Evolutionary conservation across 2,329 filamentous ascomycete species (phyloP).

Genomic region (Ophiostoma tasmaniense): DNA sequence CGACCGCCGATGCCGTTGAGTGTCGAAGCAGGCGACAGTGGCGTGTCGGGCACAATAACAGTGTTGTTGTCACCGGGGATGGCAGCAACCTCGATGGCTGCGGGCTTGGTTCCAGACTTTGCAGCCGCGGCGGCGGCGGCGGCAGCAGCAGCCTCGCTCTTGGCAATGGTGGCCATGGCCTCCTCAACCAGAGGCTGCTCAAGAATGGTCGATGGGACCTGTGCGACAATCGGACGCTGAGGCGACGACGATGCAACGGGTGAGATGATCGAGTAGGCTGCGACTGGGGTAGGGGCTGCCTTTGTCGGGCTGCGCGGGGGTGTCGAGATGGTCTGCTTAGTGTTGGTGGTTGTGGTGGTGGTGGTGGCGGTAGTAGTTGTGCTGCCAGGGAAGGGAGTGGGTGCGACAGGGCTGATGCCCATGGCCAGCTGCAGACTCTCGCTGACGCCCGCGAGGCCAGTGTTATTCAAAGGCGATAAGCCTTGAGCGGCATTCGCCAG

Average conservation of each 20-base stretch:
- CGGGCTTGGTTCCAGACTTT: neutral
- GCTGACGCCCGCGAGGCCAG: constrained; percentile 26
- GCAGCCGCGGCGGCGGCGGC: constrained; percentile 15
- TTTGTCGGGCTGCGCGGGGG: constrained; percentile 54
- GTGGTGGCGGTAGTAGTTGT: neutral
- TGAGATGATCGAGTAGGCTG: neutral
- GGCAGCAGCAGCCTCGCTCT: constrained; percentile 18
- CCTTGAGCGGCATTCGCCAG: constrained; percentile 11
- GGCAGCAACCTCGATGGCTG: neutral
- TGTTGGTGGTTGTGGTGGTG: neutral
- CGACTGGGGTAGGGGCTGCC: constrained; percentile 18
- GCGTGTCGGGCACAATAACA: constrained; percentile 13
- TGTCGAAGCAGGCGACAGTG: constrained; percentile 10
- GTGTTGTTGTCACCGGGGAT: neutral
- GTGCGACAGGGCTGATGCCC: constrained; percentile 25
- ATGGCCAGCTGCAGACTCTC: constrained; percentile 37
- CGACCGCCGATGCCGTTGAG: constrained; percentile 10
- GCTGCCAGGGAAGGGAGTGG: constrained; percentile 17
- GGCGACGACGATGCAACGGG: constrained; percentile 33
- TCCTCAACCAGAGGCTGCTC: constrained; percentile 43
- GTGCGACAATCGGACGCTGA: constrained; percentile 39
- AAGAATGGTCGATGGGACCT: constrained; percentile 48
- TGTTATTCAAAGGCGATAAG: neutral
- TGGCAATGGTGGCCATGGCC: constrained; percentile 27
- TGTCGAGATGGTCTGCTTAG: constrained; percentile 38